Conservation (phyloP, 2,329 filamentous ascomycete genomes). For the Fusarium fracticaudum region DNA sequence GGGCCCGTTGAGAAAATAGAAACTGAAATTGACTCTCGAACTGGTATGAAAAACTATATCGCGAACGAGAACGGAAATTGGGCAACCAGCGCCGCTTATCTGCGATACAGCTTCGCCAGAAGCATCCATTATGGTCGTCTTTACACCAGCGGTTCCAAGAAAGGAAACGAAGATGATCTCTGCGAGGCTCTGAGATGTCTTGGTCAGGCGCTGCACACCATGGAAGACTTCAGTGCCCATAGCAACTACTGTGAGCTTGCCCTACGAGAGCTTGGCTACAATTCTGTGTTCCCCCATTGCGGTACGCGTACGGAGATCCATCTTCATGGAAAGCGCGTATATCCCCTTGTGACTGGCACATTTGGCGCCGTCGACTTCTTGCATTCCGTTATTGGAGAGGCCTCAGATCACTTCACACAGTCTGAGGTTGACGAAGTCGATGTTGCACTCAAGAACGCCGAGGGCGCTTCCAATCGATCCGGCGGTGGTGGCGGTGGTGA, state of each 20-base stretch:
- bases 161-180: conserved; percentile 78
- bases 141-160: conserved; percentile 73
- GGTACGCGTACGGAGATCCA: conserved; percentile 74
- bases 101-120: conserved; percentile 78
- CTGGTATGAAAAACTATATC: conserved; percentile 99
- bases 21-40: conserved; percentile 76
- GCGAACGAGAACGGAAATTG: conserved; percentile 87
- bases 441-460: conserved; percentile 75
- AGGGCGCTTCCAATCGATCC: conserved; percentile 56
- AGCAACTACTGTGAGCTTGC: conserved; percentile 86
- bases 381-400: conserved; percentile 80
- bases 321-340: conserved; percentile 71
- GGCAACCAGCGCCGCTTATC: conserved; percentile 89
- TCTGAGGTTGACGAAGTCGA: conserved; percentile 86
- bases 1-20: conserved; percentile 78
- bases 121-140: conserved; percentile 81
- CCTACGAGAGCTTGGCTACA: conserved; percentile 79
- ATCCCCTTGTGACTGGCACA: conserved; percentile 75
- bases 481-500: conserved; percentile 44
- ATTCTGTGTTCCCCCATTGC: conserved; percentile 82
- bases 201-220: conserved; percentile 78
- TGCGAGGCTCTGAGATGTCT: conserved; percentile 81
- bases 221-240: conserved; percentile 84
- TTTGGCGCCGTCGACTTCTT: conserved; percentile 88
- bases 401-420: conserved; percentile 85